Evolutionary conservation across 108 stramenopile genomes (phyloP).

Genomic region (Pseudonitzschia pungens): DNA sequence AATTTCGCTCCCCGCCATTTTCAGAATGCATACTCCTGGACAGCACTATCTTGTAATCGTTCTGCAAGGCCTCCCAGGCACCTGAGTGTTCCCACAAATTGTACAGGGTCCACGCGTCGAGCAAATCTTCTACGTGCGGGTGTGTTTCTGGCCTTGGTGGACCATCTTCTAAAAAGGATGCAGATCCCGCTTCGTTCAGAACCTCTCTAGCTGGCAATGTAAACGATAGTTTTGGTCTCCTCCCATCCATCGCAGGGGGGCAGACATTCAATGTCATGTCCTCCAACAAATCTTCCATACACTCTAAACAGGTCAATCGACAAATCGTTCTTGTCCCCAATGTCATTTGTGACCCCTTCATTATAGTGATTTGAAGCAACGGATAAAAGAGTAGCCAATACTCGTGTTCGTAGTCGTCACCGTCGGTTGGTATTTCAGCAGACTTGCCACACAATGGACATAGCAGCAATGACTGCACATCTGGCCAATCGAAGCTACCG

Average conservation of each 20-base stretch:
- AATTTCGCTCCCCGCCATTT: constrained; percentile 21
- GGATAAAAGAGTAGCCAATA: constrained; percentile 70
- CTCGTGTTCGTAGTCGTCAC: constrained; percentile 40
- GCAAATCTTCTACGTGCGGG: constrained; percentile 46
- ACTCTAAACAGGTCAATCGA: constrained; percentile 57
- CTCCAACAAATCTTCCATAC: constrained; percentile 59
- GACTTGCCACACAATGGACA: constrained; percentile 58
- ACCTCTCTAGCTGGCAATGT: constrained; percentile 53
- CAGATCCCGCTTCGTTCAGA: constrained; percentile 50
- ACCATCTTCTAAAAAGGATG: constrained; percentile 54
- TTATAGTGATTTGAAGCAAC: constrained; percentile 52
- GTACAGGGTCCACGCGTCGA: constrained; percentile 67
- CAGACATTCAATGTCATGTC: constrained; percentile 38
- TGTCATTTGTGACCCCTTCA: constrained; percentile 51
- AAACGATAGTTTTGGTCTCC: constrained; percentile 38
- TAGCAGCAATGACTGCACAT: constrained; percentile 42
- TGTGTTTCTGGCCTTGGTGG: constrained; percentile 53
- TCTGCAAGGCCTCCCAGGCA: constrained; percentile 64
- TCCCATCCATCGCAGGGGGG: constrained; percentile 30
- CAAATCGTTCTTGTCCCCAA: constrained; percentile 57
- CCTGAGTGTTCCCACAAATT: constrained; percentile 64
- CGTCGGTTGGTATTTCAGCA: constrained; percentile 42
- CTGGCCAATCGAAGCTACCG: constrained; percentile 67
- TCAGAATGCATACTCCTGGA: constrained; percentile 47
- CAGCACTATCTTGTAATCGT: constrained; percentile 52